phyloP scores from a whole-genome alignment of 2,329 filamentous ascomycete genomes.

The Nothophaeocryptopus gaeumannii region DNA sequence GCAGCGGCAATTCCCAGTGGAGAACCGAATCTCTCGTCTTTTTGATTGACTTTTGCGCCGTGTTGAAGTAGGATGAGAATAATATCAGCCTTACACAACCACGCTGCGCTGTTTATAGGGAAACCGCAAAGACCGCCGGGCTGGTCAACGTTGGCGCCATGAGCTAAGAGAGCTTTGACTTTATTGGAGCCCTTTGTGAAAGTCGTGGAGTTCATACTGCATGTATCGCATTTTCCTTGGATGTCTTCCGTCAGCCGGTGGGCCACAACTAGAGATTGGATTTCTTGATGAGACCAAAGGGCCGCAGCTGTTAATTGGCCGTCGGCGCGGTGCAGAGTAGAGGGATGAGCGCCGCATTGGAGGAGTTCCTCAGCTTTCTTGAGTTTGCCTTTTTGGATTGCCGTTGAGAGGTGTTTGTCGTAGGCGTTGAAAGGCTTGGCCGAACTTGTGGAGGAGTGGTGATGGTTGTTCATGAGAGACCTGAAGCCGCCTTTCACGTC shows the following conservation, averaged over 20 bases:
- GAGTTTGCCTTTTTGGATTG: slow-evolving; percentile 19
- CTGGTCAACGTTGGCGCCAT: slow-evolving; percentile 26
- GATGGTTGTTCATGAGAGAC: slow-evolving; percentile 3
- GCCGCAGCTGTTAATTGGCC: slow-evolving; percentile 18
- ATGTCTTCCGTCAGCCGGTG: slow-evolving; percentile 21
- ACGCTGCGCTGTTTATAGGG: slow-evolving; percentile 26
- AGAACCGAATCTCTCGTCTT: slow-evolving; percentile 24
- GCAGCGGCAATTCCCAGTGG: slow-evolving; percentile 32
- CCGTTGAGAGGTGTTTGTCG: slow-evolving; percentile 19
- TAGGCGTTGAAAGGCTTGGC: slow-evolving; percentile 11
- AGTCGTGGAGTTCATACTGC: slow-evolving; percentile 14
- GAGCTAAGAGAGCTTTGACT: slow-evolving; percentile 26
- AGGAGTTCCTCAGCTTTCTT: slow-evolving; percentile 19
- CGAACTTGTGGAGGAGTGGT: slow-evolving; percentile 1
- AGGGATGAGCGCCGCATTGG: slow-evolving; percentile 14
- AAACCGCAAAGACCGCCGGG: slow-evolving; percentile 21
- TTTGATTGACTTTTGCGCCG: slow-evolving; percentile 25
- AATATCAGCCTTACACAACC: slow-evolving; percentile 24
- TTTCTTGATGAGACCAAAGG: slow-evolving; percentile 19
- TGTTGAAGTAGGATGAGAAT: slow-evolving; percentile 27
- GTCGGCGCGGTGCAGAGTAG: slow-evolving; percentile 10
- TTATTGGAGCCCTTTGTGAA: slow-evolving; percentile 20
- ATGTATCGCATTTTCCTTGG: slow-evolving; percentile 18
- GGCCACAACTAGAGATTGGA: slow-evolving; percentile 17
- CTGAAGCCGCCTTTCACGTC: slow-evolving; percentile 12